Percentiles rank a stretch among this genome's conserved stretches.
Evolutionary conservation across 2,329 filamentous ascomycete genomes (phyloP).

Genomic region (Calycina herbarum): DNA sequence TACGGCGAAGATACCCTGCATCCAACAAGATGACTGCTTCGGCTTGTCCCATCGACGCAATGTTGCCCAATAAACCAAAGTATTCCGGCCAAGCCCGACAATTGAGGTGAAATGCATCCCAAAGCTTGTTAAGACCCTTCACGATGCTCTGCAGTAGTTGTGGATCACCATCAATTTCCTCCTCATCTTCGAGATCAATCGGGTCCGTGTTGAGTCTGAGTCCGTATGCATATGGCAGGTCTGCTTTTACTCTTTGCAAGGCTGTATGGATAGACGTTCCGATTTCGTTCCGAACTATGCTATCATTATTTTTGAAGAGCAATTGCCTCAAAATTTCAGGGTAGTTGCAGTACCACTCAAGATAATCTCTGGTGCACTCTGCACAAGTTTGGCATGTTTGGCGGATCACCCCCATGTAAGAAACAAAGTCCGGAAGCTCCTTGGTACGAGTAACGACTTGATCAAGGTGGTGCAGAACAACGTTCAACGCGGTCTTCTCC

Average conservation of each 20-base stretch:
- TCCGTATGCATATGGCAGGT: conserved; percentile 50
- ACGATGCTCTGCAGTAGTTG: conserved; percentile 37
- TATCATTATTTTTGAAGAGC: conserved; percentile 60
- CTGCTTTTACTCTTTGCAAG: conserved; percentile 52
- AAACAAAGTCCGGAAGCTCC: conserved; percentile 62
- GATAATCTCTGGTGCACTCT: conserved; percentile 57
- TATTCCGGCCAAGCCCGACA: conserved; percentile 74
- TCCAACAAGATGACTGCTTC: conserved; percentile 62
- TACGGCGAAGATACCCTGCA: conserved; percentile 57
- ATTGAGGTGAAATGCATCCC: conserved; percentile 60
- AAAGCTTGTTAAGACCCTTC: conserved; percentile 55
- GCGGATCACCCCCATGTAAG: conserved; percentile 53
- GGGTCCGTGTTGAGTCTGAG: conserved; percentile 33
- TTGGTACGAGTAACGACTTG: conserved; percentile 73
- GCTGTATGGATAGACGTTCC: conserved; percentile 53
- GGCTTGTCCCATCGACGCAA: conserved; percentile 59
- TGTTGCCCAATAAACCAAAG: conserved; percentile 68
- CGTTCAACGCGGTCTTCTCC: conserved; percentile 53
- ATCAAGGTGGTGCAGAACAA: conserved; percentile 67
- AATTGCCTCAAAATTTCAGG: conserved; percentile 62
- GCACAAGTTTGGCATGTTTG: conserved; percentile 51
- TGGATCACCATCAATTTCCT: conserved; percentile 38
- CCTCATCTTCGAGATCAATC: conserved; percentile 33
- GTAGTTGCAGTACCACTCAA: conserved; percentile 60
- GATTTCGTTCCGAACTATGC: conserved; percentile 53